Conservation (phyloP, 768 basidiomycete genomes). For the Megacollybia marginata region DNA sequence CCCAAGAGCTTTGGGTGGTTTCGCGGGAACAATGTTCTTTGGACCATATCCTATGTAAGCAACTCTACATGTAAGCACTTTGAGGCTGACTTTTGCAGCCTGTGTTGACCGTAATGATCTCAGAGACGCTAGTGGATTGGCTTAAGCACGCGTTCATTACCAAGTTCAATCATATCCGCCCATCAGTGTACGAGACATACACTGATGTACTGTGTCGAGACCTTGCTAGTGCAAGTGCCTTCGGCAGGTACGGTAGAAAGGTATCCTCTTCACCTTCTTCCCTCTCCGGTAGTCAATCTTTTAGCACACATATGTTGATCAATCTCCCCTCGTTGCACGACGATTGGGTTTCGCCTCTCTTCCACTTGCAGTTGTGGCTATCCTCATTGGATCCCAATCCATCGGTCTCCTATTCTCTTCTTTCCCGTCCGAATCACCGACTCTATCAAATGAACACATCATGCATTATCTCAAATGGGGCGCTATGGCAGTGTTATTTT, state of each 20-base stretch:
- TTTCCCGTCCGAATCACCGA: constrained; percentile 37
- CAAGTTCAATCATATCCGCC: constrained; percentile 97
- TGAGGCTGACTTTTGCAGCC: constrained; percentile 46
- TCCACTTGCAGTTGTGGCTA: constrained; percentile 79
- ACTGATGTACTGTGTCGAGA: constrained; percentile 94
- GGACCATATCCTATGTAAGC: constrained; percentile 87
- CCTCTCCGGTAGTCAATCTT: constrained; percentile 2
- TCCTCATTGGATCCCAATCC: constrained; percentile 72
- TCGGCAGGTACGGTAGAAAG: constrained; percentile 66
- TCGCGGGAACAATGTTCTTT: constrained; percentile 67
- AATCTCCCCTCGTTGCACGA: constrained; percentile 89
- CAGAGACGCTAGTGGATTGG: constrained; percentile 97
- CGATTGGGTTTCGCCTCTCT: constrained; percentile 91
- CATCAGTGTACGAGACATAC: constrained; percentile 91
- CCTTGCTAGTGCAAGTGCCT: constrained; percentile 70
- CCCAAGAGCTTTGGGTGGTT: constrained; percentile 85
- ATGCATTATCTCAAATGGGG: constrained; percentile 57
- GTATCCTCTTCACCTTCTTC: constrained; percentile 23
- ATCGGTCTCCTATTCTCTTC: constrained; percentile 50
- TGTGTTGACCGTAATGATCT: constrained; percentile 81
- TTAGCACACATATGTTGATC: constrained; percentile 88
- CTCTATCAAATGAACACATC: constrained; percentile 39
- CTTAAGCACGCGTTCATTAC: constrained; percentile 99
- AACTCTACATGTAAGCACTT: neutral
- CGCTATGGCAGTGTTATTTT: constrained; percentile 58